Conservation (phyloP, 2,329 filamentous ascomycete species). For the Aplosporella prunicola region DNA sequence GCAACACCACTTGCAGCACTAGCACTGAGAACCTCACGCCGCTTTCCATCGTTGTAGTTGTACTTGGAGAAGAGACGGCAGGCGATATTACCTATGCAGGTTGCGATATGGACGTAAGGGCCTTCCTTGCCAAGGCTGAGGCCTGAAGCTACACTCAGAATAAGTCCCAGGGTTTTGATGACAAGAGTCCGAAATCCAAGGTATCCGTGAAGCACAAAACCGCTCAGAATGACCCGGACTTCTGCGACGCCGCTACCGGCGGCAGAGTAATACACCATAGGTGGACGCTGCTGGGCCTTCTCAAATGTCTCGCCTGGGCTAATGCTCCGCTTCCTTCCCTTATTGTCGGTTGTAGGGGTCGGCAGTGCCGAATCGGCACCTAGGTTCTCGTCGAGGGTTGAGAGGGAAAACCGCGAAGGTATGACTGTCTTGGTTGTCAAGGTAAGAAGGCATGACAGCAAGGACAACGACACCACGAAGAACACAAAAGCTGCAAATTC, state of each 20-base stretch:
- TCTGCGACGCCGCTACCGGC: conserved; percentile 95
- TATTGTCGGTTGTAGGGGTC: conserved; percentile 30
- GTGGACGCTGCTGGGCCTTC: conserved; percentile 40
- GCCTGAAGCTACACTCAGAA: conserved; percentile 85
- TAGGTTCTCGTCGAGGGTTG: conserved; percentile 87
- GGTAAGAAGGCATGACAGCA: conserved; percentile 67
- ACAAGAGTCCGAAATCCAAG: conserved; percentile 78
- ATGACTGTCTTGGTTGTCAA: conserved; percentile 89
- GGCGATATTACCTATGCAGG: conserved; percentile 89
- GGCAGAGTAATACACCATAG: conserved; percentile 91
- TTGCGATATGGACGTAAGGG: conserved; percentile 94
- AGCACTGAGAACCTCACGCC: conserved; percentile 86
- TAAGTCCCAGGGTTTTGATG: conserved; percentile 72
- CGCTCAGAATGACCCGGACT: conserved; percentile 94
- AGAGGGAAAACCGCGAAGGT: conserved; percentile 75
- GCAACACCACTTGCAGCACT: conserved; percentile 86
- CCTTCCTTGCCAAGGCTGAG: conserved; percentile 91
- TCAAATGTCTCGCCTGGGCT: conserved; percentile 33
- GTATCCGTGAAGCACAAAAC: conserved; percentile 94
- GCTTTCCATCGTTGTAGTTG: conserved; percentile 85
- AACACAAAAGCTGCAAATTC: conserved; percentile 69
- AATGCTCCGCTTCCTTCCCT: conserved; percentile 33
- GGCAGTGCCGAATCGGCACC: conserved; percentile 47
- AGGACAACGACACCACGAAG: conserved; percentile 60
- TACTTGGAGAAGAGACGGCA: conserved; percentile 94